Conservation (phyloP, 2,329 filamentous ascomycete species). For the Aspergillus pseudonomiae region DNA sequence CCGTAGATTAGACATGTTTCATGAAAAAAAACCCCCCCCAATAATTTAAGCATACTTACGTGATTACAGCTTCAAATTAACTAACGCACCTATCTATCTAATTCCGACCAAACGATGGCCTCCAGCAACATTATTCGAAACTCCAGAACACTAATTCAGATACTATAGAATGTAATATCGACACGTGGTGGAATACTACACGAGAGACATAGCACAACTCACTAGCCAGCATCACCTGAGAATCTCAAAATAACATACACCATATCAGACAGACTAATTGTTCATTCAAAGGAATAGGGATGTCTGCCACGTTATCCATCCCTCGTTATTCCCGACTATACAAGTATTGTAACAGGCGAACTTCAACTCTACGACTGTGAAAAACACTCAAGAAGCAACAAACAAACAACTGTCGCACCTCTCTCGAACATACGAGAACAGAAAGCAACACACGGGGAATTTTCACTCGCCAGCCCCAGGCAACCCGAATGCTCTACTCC, state of each 20-base stretch:
- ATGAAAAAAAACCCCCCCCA: accelerated
- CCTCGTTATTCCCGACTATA: neutral
- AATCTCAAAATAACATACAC: neutral
- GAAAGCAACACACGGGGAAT: no score
- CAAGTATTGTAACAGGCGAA: neutral
- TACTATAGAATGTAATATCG: neutral
- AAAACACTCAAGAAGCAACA: no score
- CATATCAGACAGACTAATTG: neutral
- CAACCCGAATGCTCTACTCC: no score
- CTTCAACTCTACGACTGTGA: no score
- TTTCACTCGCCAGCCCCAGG: no score
- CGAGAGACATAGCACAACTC: neutral
- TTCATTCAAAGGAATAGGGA: neutral
- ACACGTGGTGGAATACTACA: neutral
- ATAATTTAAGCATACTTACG: neutral
- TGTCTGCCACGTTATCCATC: neutral
- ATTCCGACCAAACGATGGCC: neutral
- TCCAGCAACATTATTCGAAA: neutral
- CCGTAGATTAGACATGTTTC: neutral
- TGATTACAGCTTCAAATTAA: neutral
- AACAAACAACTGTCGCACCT: no score
- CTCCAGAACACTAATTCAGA: neutral
- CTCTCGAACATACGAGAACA: no score
- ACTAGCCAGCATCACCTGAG: neutral
- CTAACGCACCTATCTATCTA: neutral